Base-by-base conservation (phyloP, 257 asterid species). In the Handroanthus guayacan region DNA sequence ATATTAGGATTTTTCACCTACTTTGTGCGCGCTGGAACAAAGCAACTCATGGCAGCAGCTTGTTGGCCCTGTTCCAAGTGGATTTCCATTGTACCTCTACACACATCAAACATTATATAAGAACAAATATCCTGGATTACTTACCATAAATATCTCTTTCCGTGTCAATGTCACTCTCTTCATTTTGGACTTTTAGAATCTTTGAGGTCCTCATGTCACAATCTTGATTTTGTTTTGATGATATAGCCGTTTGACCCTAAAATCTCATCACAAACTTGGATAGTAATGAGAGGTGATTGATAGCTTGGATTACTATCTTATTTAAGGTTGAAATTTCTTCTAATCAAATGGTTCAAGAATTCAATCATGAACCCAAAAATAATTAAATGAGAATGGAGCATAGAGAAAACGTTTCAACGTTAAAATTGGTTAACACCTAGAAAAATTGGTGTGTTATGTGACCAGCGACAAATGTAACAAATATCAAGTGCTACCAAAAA, bases 101-200 rank as follows among this genome's bases (percentile, higher is more conserved):
- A 43, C 14, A 47, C 14, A 47, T 6, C 3, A 47, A 47, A 5
- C 14, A 58, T 1, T 20, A 58, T 25, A 8, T 11, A 20, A 31
- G 9, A 31, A 31, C 16, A 34, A 48, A 68, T 37, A 55, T 71
- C 75, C 56, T 37, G 36, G 51, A 63, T 38, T 43, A 31, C 41
- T 52, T 6, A 37, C 55, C 47, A 10, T 14, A 34, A 65, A 9
- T 13, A 38, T 9, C 43, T 2, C 6, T 10, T 76, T 31, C 69
- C 80, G 61, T 57, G 75, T 56, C 80, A 56, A 44, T 7, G 9
- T 36, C 39, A 11, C n/a, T 31, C 8, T 37, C 52, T 51, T 54
- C 55, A 47, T 13, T 7, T 58, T 45, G 41, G 72, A 69, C 66
- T 51, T 70, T 25, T 50, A 9, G 2, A 16, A 8, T 5, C 7